These are phyloP conservation scores for Colletotrichum ledebouriae DNA, from an alignment of 2,329 filamentous ascomycete genomes.

Conservation along the genomic window DNA sequence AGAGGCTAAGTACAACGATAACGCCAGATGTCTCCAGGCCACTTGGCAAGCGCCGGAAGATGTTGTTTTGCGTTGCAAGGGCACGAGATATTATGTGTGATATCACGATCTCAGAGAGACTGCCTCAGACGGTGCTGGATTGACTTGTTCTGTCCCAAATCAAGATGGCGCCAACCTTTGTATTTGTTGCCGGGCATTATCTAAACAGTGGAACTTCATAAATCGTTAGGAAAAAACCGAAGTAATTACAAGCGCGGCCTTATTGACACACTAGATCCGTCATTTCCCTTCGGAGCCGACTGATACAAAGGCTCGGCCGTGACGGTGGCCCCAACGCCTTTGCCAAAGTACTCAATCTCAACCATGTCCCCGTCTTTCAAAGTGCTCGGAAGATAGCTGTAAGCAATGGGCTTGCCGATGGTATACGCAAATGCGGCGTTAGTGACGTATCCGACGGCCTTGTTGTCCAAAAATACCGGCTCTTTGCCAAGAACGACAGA, in stretches of 20 bases:
- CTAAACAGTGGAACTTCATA: too few relatives aligned
- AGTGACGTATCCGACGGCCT: conserved; percentile 69
- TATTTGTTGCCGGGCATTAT: too few relatives aligned
- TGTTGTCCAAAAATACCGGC: conserved; percentile 65
- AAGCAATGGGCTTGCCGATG: conserved; percentile 70
- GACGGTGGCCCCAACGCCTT: conserved; percentile 66
- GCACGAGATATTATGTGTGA: too few relatives aligned
- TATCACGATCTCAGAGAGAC: too few relatives aligned
- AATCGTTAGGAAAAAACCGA: too few relatives aligned
- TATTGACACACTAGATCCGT: background rate
- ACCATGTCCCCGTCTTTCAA: conserved; percentile 63
- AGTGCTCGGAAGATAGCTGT: conserved; percentile 66
- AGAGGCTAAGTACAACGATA: too few relatives aligned
- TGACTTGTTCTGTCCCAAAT: too few relatives aligned
- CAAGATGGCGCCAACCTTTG: too few relatives aligned
- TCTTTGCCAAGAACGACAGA: conserved; percentile 74
- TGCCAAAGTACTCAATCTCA: conserved; percentile 74
- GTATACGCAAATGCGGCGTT: conserved; percentile 73
- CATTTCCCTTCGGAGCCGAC: background rate
- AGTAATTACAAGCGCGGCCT: conserved; percentile 19
- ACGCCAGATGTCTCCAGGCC: too few relatives aligned
- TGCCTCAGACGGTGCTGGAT: too few relatives aligned
- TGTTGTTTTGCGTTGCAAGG: too few relatives aligned
- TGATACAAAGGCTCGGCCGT: conserved; percentile 62
- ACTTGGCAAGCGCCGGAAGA: too few relatives aligned